These are phyloP conservation scores for Candida sp. DNA, from an alignment of 1,139 yeast species.

Conservation along the genomic window DNA sequence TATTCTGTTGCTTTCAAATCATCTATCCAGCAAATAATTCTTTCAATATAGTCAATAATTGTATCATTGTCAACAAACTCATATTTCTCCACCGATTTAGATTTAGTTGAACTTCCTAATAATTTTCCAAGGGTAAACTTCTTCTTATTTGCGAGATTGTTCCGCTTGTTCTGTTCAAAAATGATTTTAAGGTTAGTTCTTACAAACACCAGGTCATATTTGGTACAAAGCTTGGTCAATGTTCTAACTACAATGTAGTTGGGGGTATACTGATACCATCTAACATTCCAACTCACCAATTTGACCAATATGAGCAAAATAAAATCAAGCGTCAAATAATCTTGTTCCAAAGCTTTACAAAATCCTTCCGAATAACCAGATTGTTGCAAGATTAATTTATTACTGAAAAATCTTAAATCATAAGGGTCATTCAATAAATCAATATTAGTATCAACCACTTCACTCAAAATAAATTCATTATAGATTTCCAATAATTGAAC, in stretches of 20 bases:
- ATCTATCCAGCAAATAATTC: conserved; percentile 29
- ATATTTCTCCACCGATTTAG: conserved; percentile 9
- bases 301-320: conserved; percentile 31
- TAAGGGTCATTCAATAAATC: conserved; percentile 30
- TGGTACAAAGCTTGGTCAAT: conserved; percentile 24
- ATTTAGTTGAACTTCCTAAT: conserved; percentile 9
- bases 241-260: conserved; percentile 26
- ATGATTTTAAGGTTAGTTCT: conserved; percentile 30
- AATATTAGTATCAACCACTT: conserved; percentile 24
- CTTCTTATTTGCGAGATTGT: conserved; percentile 7
- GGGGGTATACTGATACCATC: conserved; percentile 43
- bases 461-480: conserved; percentile 40
- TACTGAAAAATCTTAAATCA: conserved; percentile 23
- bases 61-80: conserved; percentile 33
- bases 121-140: conserved; percentile 13
- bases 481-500: conserved; percentile 36
- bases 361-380: conserved; percentile 22
- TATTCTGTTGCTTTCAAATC: conserved; percentile 3
- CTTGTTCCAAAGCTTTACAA: conserved; percentile 20
- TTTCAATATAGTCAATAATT: conserved; percentile 31
- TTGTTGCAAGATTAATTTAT: conserved; percentile 32
- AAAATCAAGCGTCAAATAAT: conserved; percentile 32
- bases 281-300: conserved; percentile 34
- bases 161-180: conserved; percentile 27
- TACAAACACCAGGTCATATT: conserved; percentile 31